Evolutionary conservation across 495 filamentous ascomycete genomes (phyloP), one percentile per base, ranked within the genome.

Genomic region (Sphaerosporella brunnea): DNA sequence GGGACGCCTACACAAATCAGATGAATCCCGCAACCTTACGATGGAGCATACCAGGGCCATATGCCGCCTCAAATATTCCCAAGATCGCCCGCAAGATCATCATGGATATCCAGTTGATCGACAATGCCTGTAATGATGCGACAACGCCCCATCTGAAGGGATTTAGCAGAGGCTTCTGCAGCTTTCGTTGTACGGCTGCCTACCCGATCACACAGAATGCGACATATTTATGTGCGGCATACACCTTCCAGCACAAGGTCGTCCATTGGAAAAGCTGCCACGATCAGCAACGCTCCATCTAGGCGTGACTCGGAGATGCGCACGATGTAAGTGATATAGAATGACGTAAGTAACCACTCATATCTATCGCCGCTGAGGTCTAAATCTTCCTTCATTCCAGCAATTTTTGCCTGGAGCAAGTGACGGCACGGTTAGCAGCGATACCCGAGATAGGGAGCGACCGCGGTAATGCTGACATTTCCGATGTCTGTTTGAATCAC

Each of bases 291-390:
- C 15, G 7, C 2, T 47, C n/a, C n/a, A 40, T 37, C 0, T 24
- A n/a, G n/a, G n/a, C n/a, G n/a, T n/a, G n/a, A n/a, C n/a, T n/a
- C n/a, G n/a, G 16, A n/a, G 10, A 7, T 15, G 48, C 47, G 19
- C 15, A 47, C 56, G 30, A 77, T 75, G 49, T 77, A 77, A 1
- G 71, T 64, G 18, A 77, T 80, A 55, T 87, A 87, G 55, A 87
- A 90, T 26, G 83, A 78, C 0, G 79, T 85, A 37, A 87, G 63
- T 15, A 87, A 66, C 82, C 82, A 92, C 53, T 78, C 60, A 48
- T 79, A 80, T 30, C 63, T 60, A 10, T 67, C 64, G 18, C 70
- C 65, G 2, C 60, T 56, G 15, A 80, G 64, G 21, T 65, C 36
- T 13, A 79, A 61, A 51, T 77, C 73, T 15, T 69, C 62, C 16